Evolutionary conservation across 139 green algal species (phyloP), one percentile per base, ranked within the genome.

Genomic region (Dunaliella primolecta): DNA sequence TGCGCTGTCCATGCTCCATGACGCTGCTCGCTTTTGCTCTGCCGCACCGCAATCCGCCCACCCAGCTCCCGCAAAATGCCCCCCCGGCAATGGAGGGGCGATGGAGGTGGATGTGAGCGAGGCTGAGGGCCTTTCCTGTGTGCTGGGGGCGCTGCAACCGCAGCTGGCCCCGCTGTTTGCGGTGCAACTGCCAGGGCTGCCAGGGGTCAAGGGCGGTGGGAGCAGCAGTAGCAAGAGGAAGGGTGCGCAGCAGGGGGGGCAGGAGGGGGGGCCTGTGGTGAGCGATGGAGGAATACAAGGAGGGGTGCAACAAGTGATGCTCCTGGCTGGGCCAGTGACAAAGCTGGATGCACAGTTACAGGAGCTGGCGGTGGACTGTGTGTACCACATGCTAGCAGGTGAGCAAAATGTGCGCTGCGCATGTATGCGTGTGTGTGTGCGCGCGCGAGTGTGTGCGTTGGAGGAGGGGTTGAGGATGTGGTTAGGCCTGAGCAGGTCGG

Each of bases 121-220:
- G n/a, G n/a, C n/a, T n/a, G n/a, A n/a, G n/a, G n/a, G n/a, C n/a
- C n/a, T n/a, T n/a, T n/a, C 34, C 33, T 20, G n/a, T 1, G 74
- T 72, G 2, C 83, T 86, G 11, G 75, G 36, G 2, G 34, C 55
- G 33, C 35, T 87, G 83, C 87, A 93, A 84, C 86, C 57, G 33
- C 87, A 91, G 84, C 80, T 91, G n/a, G 83, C 81, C 24, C 88
- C 88, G 33, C 83, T 91, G 25, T 88, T 91, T 81, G 78, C 38
- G 1, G 32, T 83, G 7, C 70, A 86, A 57, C 64, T 91, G 86
- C 86, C 88, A 0, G 81, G 55, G 0, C 57, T 21, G 83, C 83
- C 64, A 84, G 37, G 80, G 85, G 0, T 36, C 1, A 56, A n/a
- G 24, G 78, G n/a, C 33, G 84, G 57, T 34, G 70, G 2, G 33